Conservation (phyloP, 2,329 filamentous ascomycete species). For the Aspergillus thermomutatus region DNA sequence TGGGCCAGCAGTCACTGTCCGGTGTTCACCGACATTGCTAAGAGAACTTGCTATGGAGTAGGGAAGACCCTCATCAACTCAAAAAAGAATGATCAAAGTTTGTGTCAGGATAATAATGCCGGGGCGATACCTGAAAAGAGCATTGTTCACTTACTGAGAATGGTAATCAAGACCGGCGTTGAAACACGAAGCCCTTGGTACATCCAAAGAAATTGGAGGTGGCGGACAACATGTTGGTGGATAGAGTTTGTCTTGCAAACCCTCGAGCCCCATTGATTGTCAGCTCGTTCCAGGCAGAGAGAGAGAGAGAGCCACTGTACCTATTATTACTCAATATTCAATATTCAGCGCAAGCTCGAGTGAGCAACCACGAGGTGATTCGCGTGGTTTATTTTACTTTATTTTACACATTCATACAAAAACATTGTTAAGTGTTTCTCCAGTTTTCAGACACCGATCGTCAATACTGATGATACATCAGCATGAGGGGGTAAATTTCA, state of each 20-base stretch:
- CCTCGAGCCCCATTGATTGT: not conserved
- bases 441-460: not conserved
- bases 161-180: conserved; percentile 4
- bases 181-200: conserved; percentile 8
- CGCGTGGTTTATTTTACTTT: not conserved
- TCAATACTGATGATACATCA: too few relatives aligned
- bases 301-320: too few relatives aligned
- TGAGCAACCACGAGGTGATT: not conserved
- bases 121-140: conserved; percentile 13
- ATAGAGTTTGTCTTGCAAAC: not conserved
- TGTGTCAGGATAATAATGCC: conserved; percentile 6
- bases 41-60: not conserved
- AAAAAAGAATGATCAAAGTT: conserved; percentile 2
- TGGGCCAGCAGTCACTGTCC: not conserved
- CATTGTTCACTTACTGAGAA: conserved; percentile 10
- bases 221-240: not conserved
- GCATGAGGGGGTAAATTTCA: not conserved
- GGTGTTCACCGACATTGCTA: not conserved
- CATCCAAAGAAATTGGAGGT: conserved; percentile 6
- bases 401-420: not conserved
- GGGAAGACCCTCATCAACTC: not conserved
- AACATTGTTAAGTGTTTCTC: not conserved
- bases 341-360: too few relatives aligned
- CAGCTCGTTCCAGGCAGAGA: not conserved
- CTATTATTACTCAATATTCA: not conserved